A percentile compares a stretch with the other conserved stretches of the same genome.
Evolutionary conservation across 225 moss, liverwort and hornwort species (phyloP).

Genomic region (Straminergon stramineum): DNA sequence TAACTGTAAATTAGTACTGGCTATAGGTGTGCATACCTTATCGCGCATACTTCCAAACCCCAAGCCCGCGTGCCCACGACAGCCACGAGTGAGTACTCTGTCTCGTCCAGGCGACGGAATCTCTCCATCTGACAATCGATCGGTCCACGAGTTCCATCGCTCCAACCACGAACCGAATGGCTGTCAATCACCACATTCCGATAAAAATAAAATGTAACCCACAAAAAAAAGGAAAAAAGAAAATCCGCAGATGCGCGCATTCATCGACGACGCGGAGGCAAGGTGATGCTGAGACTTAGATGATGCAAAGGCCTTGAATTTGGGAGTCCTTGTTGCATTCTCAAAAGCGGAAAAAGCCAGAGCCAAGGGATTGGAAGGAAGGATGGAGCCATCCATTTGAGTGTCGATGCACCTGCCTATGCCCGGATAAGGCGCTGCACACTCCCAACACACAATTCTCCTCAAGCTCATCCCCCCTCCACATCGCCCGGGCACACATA

Average conservation of each 20-base stretch:
- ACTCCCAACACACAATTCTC: conserved; percentile 17
- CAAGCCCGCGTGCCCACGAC: background rate
- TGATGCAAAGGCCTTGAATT: background rate
- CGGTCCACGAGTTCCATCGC: background rate
- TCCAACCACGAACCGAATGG: background rate
- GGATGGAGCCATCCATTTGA: conserved; percentile 18
- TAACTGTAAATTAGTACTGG: background rate
- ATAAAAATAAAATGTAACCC: background rate
- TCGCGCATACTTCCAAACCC: background rate
- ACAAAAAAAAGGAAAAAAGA: too few relatives aligned
- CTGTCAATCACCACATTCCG: background rate
- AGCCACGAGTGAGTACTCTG: too few relatives aligned
- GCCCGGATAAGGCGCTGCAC: conserved; percentile 39
- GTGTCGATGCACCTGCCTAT: background rate
- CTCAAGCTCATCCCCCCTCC: background rate
- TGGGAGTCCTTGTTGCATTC: background rate
- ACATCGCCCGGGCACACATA: background rate
- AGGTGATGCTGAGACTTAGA: background rate
- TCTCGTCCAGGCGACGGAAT: background rate
- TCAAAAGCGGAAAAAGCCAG: background rate
- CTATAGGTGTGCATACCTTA: background rate
- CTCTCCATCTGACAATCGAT: background rate
- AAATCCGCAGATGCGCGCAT: background rate
- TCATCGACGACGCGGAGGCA: background rate
- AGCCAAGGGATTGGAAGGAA: conserved; percentile 11